Evolutionary conservation across 805 yeast genomes (phyloP).

Genomic region (Lipomyces anomalus): DNA sequence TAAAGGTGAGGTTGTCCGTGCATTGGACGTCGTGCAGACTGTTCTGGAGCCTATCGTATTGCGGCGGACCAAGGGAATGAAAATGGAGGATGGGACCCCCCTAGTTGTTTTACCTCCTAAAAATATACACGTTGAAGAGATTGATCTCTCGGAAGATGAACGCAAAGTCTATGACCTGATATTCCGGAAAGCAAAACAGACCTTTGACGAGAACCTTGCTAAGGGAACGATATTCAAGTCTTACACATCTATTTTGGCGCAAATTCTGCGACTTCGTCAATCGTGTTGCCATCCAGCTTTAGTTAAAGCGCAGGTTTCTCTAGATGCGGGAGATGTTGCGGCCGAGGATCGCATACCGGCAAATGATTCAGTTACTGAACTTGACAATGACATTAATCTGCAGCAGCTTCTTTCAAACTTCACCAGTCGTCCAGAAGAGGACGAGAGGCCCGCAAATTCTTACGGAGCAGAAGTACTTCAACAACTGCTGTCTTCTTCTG

Average conservation of each 20-base stretch:
- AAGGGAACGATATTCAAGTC: conserved; percentile 62
- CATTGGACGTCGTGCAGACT: conserved; percentile 78
- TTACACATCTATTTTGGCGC: conserved; percentile 75
- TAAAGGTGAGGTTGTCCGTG: conserved; percentile 59
- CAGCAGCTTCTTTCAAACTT: conserved; percentile 20
- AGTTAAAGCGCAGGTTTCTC: conserved; percentile 40
- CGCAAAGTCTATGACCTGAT: conserved; percentile 60
- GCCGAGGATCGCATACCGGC: conserved; percentile 18
- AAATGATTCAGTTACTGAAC: conserved; percentile 2
- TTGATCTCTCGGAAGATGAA: conserved; percentile 64
- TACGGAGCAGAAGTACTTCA: conserved; percentile 29
- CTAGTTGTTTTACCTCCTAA: conserved; percentile 74
- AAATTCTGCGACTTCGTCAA: conserved; percentile 77
- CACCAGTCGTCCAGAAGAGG: conserved; percentile 7
- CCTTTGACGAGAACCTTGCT: conserved; percentile 28
- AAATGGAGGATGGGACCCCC: conserved; percentile 62
- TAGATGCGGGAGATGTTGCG: conserved; percentile 15
- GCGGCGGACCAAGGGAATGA: conserved; percentile 83
- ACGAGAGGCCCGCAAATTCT: conserved; percentile 11
- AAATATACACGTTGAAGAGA: conserved; percentile 60
- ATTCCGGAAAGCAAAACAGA: conserved; percentile 55
- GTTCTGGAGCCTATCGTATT: conserved; percentile 76
- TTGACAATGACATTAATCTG: conserved; percentile 24
- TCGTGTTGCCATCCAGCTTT: conserved; percentile 79
- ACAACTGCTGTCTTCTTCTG: conserved; percentile 33